phyloP scores from a whole-genome alignment of 805 yeast species.

The Candida namnaoensis region DNA sequence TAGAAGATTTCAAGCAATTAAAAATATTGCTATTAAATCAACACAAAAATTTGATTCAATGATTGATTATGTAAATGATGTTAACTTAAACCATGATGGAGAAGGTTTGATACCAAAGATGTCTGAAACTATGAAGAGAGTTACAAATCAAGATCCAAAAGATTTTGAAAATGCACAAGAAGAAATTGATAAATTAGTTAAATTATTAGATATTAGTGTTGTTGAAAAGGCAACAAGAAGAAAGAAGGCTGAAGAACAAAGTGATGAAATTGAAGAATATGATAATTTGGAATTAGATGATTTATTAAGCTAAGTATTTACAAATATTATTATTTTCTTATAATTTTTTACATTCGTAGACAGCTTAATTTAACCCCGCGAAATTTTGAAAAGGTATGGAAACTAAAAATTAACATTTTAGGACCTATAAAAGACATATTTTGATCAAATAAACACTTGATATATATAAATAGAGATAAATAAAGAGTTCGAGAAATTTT shows the following conservation, averaged over 20 bases:
- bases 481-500: too few relatives aligned
- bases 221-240: not conserved
- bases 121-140: conserved; percentile 12
- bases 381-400: too few relatives aligned
- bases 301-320: not conserved
- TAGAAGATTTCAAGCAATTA: conserved; percentile 8
- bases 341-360: too few relatives aligned
- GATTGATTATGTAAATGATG: not conserved
- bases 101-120: conserved; percentile 19
- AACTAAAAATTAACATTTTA: too few relatives aligned
- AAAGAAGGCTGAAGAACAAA: not conserved
- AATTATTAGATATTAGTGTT: conserved; percentile 11
- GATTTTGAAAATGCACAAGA: conserved; percentile 5
- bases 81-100: conserved; percentile 5
- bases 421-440: too few relatives aligned
- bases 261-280: conserved; percentile 4
- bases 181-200: conserved; percentile 5
- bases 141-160: conserved; percentile 9
- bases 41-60: not conserved
- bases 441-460: too few relatives aligned
- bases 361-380: too few relatives aligned
- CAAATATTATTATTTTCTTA: too few relatives aligned
- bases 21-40: conserved; percentile 6
- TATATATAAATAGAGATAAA: too few relatives aligned
- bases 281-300: not conserved